Base-by-base conservation (phyloP, 2,329 filamentous ascomycete genomes). In the Aspergillus fischeri region DNA sequence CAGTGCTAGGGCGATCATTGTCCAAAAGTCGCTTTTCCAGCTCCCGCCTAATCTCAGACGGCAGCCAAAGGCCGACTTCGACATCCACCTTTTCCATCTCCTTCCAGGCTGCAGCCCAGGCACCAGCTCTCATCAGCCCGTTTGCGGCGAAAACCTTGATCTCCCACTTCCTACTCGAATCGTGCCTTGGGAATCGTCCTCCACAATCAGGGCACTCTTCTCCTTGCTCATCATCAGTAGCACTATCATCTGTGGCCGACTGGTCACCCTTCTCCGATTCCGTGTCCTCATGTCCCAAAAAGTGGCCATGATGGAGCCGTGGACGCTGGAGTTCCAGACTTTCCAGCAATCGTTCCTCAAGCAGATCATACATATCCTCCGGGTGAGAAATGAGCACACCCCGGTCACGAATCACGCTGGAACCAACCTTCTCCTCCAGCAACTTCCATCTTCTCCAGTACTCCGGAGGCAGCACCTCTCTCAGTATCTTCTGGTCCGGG, bases 21-120 rank as follows among this genome's bases (percentile, higher is more conserved):
- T 80, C 73, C 9, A 72, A 59, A 29, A 76, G 67, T 57, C 70
- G 66, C 42, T 67, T 68, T 57, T 85, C 82, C 25, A 87, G 62
- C 21, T 76, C 75, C 49, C 78, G 77, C 42, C 80, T 75, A 9
- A 83, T 63, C 9, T 81, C 78, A 3, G 82, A 78, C 2, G 80
- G 79, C 27, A 87, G 76, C 79, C 81, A 84, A 3, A 94, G 89
- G 66, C 90, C 85, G 53, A 99, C 85, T 73, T 97, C 93, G 1
- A 96, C 90, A 69, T 99, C 94, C 0, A 97, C 91, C n/a, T 93
- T 85, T 76, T 99, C 94, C 94, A 99, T 99, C 74, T 97, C 93
- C 65, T 86, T 89, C 93, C 93, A 99, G 57, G 91, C 93, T 2
- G 92, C 92, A 4, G 85, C 85, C 94, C 94, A 99, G 0, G 94